A percentile compares a stretch with the other conserved stretches of the same genome.
These are phyloP conservation scores for Ophiostoma angusticollis DNA, from an alignment of 2,329 filamentous ascomycete genomes.

Conservation along the genomic window DNA sequence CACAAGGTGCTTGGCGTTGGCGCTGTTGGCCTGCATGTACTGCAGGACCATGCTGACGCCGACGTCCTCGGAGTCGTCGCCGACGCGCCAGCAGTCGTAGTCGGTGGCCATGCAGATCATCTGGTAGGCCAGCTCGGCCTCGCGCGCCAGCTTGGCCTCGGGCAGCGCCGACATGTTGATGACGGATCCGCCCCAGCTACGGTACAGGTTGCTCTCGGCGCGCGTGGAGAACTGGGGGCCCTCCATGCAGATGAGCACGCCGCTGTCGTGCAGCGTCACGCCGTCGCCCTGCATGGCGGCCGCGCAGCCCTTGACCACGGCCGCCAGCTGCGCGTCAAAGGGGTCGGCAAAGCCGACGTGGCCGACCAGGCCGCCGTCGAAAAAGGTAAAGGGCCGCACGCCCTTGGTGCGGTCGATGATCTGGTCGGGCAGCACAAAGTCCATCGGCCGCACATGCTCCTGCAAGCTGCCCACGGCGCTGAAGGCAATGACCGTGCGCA, in stretches of 20 bases:
- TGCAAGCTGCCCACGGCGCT: conserved; percentile 85
- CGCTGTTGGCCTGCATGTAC: conserved; percentile 86
- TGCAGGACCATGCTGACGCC: conserved; percentile 95
- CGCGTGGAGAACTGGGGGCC: conserved; percentile 97
- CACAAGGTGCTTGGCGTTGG: conserved; percentile 77
- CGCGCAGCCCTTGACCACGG: conserved; percentile 67
- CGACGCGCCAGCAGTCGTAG: conserved; percentile 94
- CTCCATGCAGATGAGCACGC: conserved; percentile 91
- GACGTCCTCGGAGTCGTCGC: conserved; percentile 65
- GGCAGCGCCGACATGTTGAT: conserved; percentile 98
- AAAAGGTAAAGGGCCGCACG: conserved; percentile 88
- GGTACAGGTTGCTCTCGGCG: conserved; percentile 91
- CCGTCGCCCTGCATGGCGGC: conserved; percentile 66
- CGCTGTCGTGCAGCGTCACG: conserved; percentile 70
- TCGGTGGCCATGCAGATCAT: conserved; percentile 99
- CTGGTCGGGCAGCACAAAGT: conserved; percentile 94
- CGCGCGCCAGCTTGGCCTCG: conserved; percentile 88
- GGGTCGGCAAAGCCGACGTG: conserved; percentile 95
- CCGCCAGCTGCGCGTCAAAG: conserved; percentile 68
- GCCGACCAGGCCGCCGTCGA: conserved; percentile 79
- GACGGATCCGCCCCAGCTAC: conserved; percentile 80
- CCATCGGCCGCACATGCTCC: conserved; percentile 86
- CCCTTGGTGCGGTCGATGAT: conserved; percentile 97
- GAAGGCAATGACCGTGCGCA: conserved; percentile 86
- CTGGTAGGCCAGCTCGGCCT: conserved; percentile 93